Percentiles rank a stretch among this genome's conserved stretches.
Evolutionary conservation across 306 rosid species (phyloP).

Genomic region (Citrullus amarus): DNA sequence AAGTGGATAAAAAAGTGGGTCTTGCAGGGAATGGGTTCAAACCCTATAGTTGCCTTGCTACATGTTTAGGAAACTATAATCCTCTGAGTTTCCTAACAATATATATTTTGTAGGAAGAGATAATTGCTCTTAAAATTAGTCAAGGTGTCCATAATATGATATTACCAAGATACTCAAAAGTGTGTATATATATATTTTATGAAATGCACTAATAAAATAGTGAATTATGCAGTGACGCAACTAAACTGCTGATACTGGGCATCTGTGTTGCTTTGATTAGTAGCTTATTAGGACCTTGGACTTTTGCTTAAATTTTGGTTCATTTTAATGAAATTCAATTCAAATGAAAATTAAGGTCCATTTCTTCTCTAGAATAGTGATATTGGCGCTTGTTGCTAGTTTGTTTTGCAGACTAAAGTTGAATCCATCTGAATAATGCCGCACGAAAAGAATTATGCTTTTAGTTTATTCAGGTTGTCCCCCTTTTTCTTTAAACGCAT

Average conservation of each 20-base stretch:
- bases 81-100: not conserved
- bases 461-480: not conserved
- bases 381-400: not conserved
- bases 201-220: too few relatives aligned
- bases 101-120: not conserved
- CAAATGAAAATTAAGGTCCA: not conserved
- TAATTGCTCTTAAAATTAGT: not conserved
- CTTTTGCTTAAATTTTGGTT: not conserved
- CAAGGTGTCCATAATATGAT: not conserved
- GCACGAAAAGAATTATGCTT: not conserved
- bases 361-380: not conserved
- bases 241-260: too few relatives aligned
- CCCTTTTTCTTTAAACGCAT: too few relatives aligned
- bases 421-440: not conserved
- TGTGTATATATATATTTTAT: too few relatives aligned
- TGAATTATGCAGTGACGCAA: too few relatives aligned
- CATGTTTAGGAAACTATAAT: not conserved
- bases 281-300: too few relatives aligned
- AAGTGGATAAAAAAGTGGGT: not conserved
- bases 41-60: not conserved
- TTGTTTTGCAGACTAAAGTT: not conserved
- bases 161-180: not conserved
- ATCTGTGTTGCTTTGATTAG: too few relatives aligned
- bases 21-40: not conserved
- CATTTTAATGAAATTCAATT: not conserved